These are phyloP conservation scores for Zanthoxylum bungeanum DNA, from an alignment of 345 rosid genomes.

Conservation along the genomic window DNA sequence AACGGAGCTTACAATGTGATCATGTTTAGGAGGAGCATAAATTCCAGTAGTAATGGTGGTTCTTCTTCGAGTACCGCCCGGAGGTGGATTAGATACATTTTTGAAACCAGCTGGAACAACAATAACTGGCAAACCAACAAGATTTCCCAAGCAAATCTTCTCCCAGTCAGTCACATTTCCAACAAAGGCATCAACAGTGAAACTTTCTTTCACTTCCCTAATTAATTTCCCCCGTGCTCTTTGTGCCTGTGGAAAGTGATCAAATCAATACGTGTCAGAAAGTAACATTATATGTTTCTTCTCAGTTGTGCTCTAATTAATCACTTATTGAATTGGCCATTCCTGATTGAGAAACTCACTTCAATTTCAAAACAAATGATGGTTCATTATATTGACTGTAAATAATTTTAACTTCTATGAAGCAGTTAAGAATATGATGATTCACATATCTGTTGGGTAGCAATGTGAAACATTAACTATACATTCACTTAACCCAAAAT, in stretches of 20 bases:
- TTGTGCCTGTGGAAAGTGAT: constrained; percentile 53
- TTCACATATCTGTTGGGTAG: neutral
- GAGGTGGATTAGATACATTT: constrained; percentile 54
- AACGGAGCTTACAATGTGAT: constrained; percentile 62
- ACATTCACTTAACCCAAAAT: neutral
- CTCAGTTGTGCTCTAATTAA: neutral
- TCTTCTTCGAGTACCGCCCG: constrained; percentile 47
- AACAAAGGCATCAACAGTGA: constrained; percentile 72
- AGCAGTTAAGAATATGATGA: neutral
- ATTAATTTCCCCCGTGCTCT: constrained; percentile 75
- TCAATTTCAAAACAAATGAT: neutral
- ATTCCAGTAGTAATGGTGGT: constrained; percentile 64
- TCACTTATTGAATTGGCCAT: neutral
- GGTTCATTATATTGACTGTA: neutral
- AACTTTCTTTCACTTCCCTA: constrained; percentile 65
- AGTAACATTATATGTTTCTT: neutral
- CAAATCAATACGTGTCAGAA: neutral
- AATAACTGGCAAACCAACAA: constrained; percentile 73
- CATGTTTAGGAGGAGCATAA: constrained; percentile 75
- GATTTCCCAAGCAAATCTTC: constrained; percentile 84
- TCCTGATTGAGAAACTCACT: neutral
- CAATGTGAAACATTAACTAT: neutral
- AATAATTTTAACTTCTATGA: neutral
- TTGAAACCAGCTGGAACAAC: constrained; percentile 68
- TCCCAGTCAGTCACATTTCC: constrained; percentile 94